Base-by-base conservation (phyloP, 345 rosid genomes). In the Aquilaria sinensis region DNA sequence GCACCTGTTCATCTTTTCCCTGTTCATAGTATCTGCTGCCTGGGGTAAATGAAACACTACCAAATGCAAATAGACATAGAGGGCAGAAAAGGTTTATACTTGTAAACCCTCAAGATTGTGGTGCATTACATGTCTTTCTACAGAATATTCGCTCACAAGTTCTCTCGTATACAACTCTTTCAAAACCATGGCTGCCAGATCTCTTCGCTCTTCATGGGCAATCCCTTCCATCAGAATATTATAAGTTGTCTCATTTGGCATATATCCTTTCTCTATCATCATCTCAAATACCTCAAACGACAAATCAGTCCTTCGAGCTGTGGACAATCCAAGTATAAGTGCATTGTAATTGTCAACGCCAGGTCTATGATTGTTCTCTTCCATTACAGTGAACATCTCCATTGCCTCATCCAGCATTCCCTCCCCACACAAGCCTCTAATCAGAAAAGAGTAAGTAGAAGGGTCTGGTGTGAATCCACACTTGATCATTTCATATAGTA, bases 91-190 rank as follows among this genome's bases (percentile, higher is more conserved):
- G 29, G 48, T 45, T 53, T 56, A 76, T 5, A 41, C 3, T 3
- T 56, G 61, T 14, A 69, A 34, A 65, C 64, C 73, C 41, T 78
- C 81, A 56, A 92, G 75, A 74, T 79, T 80, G 64, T 83, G 81
- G 33, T 83, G 96, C 90, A 92, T 78, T 9, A 79, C 77, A 49
- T 85, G 76, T 64, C 93, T 87, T 69, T 89, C 96, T n/a, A 84
- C 84, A 15, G 89, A 74, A 55, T 66, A 71, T 43, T 73, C 83
- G 63, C 86, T 75, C 51, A 89, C 48, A 41, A 85, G 92, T 29
- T 66, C 65, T 54, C 69, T 82, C 9, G 12, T n/a, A 53, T 65
- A 49, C 72, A 92, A 70, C 82, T 89, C 92, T 48, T 68, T 80
- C 56, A 89, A 69, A 62, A 92, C 92, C 23, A 80, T 63, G 46